These are phyloP conservation scores for Sporothrix pallida DNA, from an alignment of 2,329 filamentous ascomycete species.

Conservation along the genomic window DNA sequence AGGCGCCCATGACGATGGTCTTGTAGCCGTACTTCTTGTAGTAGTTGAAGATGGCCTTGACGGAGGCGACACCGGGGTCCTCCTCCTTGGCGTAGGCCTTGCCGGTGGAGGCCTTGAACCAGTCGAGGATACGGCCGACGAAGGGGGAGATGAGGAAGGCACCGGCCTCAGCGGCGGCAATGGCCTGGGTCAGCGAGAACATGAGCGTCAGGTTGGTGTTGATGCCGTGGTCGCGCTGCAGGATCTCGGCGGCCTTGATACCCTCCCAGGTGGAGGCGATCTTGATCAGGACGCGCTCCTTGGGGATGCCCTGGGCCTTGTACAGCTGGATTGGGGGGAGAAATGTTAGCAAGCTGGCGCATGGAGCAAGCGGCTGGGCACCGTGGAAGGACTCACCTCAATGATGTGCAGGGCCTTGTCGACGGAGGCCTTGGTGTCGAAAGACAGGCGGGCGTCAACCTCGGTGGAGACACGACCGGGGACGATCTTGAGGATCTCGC, in stretches of 20 bases:
- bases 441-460: conserved; percentile 95
- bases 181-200: conserved; percentile 95
- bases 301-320: conserved; percentile 86
- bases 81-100: conserved; percentile 88
- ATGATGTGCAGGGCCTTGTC: conserved; percentile 98
- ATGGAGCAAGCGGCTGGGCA: too few relatives aligned
- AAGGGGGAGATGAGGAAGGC: conserved; percentile 99
- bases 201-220: conserved; percentile 99
- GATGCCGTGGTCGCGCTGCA: conserved; percentile 93
- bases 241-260: conserved; percentile 97
- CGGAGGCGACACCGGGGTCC: conserved; percentile 95
- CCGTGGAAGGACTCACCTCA: conserved; percentile 60
- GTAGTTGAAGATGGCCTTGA: conserved; percentile 98
- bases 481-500: conserved; percentile 94
- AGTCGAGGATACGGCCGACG: conserved; percentile 98
- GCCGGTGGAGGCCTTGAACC: conserved; percentile 96
- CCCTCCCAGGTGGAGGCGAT: conserved; percentile 99
- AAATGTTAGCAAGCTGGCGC: not conserved
- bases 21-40: conserved; percentile 99
- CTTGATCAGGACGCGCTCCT: conserved; percentile 98
- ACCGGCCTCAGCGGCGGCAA: conserved; percentile 91
- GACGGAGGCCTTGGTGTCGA: conserved; percentile 89
- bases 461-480: conserved; percentile 99
- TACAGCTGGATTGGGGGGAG: conserved; percentile 70
- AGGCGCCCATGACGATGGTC: conserved; percentile 99